Evolutionary conservation across 345 rosid genomes (phyloP), one percentile per base, ranked within the genome.

Genomic region (Abelmoschus esculentus): DNA sequence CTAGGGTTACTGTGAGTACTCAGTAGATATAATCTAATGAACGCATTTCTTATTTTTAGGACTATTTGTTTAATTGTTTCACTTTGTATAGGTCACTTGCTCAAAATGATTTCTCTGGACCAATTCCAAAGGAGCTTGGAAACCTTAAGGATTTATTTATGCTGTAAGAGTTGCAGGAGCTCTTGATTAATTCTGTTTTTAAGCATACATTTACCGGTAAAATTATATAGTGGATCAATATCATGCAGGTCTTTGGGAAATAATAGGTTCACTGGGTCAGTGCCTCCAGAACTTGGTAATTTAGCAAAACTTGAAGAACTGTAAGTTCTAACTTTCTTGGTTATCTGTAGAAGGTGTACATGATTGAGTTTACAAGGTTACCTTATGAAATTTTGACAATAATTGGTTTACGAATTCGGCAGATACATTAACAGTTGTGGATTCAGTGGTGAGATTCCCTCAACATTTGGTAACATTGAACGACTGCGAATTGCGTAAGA

Each of bases 351-450:
- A 26, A 1, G 50, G 50, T 13, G 13, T 42, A 42, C 0, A 0
- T 67, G 42, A 67, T 6, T 52, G 15, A 3, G 6, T 53, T 26
- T 8, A 5, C 26, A 0, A 14, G 29, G 26, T 15, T 50, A 31
- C 26, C 26, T 0, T 28, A 22, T 7, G 28, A 49, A 52, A 67
- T 52, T 52, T 15, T 47, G 1, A 47, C 15, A 0, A 38, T 6
- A 47, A 17, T 17, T 32, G 46, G n/a, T 68, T 53, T n/a, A 34
- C 2, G 29, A 42, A 53, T 42, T 19, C 73, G 67, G 46, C 83
- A 86, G 93, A n/a, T 82, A 79, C 65, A 66, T 82, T 22, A 77
- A 61, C 31, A 88, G 90, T 56, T 76, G 87, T 69, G 87, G 87
- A 66, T 80, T 86, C 50, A 73, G 80, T 47, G 93, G 93, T 7